Evolutionary conservation across 2,329 filamentous ascomycete species (phyloP), one percentile per base, ranked within the genome.

Genomic region (Penicillium crustosum): DNA sequence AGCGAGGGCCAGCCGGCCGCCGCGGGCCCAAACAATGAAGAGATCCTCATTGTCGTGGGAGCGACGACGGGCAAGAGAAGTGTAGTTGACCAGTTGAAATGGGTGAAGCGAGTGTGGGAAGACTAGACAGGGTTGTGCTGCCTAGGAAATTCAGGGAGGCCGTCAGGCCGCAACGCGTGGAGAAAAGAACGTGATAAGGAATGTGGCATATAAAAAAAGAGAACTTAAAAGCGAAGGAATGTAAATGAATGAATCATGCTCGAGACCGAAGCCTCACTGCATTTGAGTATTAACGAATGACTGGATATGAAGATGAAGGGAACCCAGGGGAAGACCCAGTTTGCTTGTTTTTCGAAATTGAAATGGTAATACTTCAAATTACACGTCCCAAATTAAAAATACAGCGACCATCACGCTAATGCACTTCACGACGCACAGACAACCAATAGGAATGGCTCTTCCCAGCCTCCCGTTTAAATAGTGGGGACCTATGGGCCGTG

Each of bases 11-110:
- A 63, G 59, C 73, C 75, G 67, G 73, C 72, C 74, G 76, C 71
- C 73, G 50, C 50, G 41, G 75, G 73, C 71, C 74, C 71, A 70
- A 77, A 74, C 74, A 77, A 75, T 74, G 77, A 78, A 75, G 74
- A 66, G 49, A 60, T 58, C 73, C 74, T 78, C 77, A 79, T 79
- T 71, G 74, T 68, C 60, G 67, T 68, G 69, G 68, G 64, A 61
- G 71, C 73, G 70, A 76, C 75, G 74, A 76, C 73, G 66, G 69
- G 66, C 63, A 42, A 56, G 19, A 31, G 33, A 44, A 61, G 51
- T 55, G 42, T 49, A 53, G 33, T 39, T 50, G 49, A 10, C 33
- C 45, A 52, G 58, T 61, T 29, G 55, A 41, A 49, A 25, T 25
- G 57, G 52, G 35, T 60, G 50, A 58, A 60, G 56, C 56, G 59